phyloP scores from a whole-genome alignment of 805 yeast genomes.

The Yamadazyma philogaea region DNA sequence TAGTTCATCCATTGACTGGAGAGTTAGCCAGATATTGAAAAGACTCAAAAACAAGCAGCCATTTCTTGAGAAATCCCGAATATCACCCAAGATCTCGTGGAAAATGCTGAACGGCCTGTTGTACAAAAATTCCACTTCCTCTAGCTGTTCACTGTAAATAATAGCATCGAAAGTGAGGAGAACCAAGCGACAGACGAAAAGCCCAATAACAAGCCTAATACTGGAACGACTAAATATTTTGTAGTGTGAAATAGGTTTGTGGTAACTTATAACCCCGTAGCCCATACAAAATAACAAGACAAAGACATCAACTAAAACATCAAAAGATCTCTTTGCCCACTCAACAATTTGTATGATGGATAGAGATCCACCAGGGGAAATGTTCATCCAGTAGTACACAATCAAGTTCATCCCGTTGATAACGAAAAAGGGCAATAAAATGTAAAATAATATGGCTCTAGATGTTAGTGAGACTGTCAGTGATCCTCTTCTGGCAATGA shows the following conservation, averaged over 20 bases:
- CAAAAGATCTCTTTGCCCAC: background rate
- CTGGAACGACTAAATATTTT: background rate
- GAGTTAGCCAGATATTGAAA: background rate
- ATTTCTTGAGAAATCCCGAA: background rate
- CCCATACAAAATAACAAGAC: conserved; percentile 3
- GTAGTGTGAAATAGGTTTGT: background rate
- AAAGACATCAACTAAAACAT: background rate
- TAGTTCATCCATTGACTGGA: background rate
- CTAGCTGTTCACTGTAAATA: background rate
- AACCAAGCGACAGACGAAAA: background rate
- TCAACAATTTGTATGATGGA: background rate
- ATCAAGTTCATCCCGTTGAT: background rate
- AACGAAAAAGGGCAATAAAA: background rate
- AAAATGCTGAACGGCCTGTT: background rate
- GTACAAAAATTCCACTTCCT: background rate
- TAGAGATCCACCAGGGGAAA: background rate
- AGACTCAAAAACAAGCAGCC: background rate
- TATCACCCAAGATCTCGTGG: background rate
- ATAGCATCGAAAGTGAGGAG: background rate
- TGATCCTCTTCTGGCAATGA: background rate
- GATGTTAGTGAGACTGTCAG: background rate
- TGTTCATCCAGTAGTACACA: background rate
- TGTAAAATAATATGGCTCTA: background rate
- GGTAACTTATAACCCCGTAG: background rate
- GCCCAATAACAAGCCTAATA: background rate